Percentiles rank a stretch among this genome's conserved stretches.
Evolutionary conservation across 805 yeast genomes (phyloP).

Genomic region (Kazachstania taianensis): DNA sequence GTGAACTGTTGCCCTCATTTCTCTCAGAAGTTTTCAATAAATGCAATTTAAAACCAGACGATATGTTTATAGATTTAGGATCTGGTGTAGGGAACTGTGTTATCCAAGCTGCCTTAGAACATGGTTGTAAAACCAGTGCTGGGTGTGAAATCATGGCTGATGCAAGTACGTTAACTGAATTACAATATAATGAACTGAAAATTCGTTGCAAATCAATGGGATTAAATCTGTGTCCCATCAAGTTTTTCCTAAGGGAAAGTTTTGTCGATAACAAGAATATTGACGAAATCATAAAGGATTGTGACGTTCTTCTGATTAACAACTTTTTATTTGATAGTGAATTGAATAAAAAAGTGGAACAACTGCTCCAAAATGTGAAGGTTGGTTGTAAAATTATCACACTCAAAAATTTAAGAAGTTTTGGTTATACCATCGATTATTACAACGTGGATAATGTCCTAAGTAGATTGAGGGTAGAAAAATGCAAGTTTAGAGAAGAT

Average conservation of each 20-base stretch:
- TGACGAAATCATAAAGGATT: constrained; percentile 40
- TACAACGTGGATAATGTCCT: constrained; percentile 47
- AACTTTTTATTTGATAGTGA: constrained; percentile 77
- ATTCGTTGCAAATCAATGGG: constrained; percentile 58
- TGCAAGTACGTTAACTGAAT: constrained; percentile 58
- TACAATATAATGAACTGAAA: constrained; percentile 49
- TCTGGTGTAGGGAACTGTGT: constrained; percentile 93
- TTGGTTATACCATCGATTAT: constrained; percentile 51
- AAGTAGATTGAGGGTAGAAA: constrained; percentile 54
- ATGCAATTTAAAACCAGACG: constrained; percentile 43
- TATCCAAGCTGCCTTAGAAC: constrained; percentile 79
- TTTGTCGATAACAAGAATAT: constrained; percentile 61
- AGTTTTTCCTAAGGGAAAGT: constrained; percentile 55
- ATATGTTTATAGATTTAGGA: constrained; percentile 77
- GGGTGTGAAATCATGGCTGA: constrained; percentile 87
- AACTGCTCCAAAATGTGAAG: constrained; percentile 50
- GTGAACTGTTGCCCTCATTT: constrained; percentile 76
- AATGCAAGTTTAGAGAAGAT: constrained; percentile 51
- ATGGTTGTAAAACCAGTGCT: constrained; percentile 64
- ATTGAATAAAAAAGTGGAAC: constrained; percentile 57
- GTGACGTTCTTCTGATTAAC: constrained; percentile 70
- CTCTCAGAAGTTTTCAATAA: constrained; percentile 53
- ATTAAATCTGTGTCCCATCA: constrained; percentile 43
- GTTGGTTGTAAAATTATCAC: constrained; percentile 74
- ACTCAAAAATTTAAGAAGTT: constrained; percentile 68